Evolutionary conservation across 306 rosid species (phyloP).

Genomic region (Elaeagnus macrophylla): DNA sequence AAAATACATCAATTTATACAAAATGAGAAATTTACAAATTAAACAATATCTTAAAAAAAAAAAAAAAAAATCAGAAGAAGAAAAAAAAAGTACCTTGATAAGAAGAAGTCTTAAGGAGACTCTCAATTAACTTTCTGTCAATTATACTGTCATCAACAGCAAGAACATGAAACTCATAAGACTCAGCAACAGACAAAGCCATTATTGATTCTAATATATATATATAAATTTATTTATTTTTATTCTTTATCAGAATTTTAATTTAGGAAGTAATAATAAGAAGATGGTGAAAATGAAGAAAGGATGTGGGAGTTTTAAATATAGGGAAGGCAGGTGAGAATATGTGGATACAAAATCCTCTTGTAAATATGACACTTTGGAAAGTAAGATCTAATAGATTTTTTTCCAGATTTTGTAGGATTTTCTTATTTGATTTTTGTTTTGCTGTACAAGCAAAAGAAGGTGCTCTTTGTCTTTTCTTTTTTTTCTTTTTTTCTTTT

Average conservation of each 20-base stretch:
- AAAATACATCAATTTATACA: not conserved
- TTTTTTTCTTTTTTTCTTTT: too few species aligned
- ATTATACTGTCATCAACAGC: conserved; percentile 80
- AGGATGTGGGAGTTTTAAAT: conserved; percentile 37
- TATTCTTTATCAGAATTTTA: too few species aligned
- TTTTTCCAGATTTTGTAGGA: conserved; percentile 56
- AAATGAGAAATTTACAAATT: not conserved
- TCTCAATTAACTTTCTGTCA: conserved; percentile 77
- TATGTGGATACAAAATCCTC: conserved; percentile 34
- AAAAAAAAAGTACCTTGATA: conserved; percentile 61
- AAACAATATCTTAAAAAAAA: not conserved
- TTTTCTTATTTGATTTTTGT: conserved; percentile 47
- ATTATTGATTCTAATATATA: conserved; percentile 16
- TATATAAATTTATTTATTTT: too few species aligned
- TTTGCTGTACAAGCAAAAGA: too few species aligned
- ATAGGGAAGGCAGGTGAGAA: conserved; percentile 29
- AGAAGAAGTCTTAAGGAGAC: conserved; percentile 74
- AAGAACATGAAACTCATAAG: conserved; percentile 59
- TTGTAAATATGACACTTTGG: conserved; percentile 66
- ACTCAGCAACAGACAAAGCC: conserved; percentile 39
- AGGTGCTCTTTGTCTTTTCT: too few species aligned
- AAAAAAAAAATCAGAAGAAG: too few species aligned
- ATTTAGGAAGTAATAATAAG: not conserved
- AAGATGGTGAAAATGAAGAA: conserved; percentile 8
- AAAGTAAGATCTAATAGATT: conserved; percentile 76